These are phyloP conservation scores for Carex arenaria DNA, from an alignment of 202 grass and related monocot genomes.

Conservation along the genomic window DNA sequence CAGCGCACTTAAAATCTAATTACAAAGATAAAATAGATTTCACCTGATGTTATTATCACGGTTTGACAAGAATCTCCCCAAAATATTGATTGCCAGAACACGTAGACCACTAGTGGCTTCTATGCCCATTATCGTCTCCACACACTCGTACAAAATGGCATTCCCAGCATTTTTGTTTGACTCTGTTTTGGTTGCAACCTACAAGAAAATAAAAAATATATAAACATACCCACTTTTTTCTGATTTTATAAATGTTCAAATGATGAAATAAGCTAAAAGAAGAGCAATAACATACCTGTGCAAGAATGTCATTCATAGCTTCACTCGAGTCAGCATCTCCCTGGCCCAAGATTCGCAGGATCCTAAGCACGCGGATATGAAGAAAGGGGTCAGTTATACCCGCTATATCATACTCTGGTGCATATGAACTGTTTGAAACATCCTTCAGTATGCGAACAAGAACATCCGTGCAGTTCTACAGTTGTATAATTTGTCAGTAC, in stretches of 20 bases:
- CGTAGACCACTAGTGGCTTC: conserved; percentile 91
- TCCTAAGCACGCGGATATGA: conserved; percentile 87
- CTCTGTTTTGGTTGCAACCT: conserved; percentile 96
- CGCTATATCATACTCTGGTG: conserved; percentile 92
- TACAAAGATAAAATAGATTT: conserved; percentile 29
- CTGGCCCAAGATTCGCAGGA: conserved; percentile 64
- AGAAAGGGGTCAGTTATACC: conserved; percentile 98
- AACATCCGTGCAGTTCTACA: conserved; percentile 78
- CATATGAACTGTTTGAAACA: conserved; percentile 97
- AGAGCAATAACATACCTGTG: conserved; percentile 55
- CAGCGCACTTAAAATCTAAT: conserved; percentile 10
- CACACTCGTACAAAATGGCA: conserved; percentile 98
- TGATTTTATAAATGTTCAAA: not conserved
- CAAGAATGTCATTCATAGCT: conserved; percentile 98
- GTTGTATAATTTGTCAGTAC: conserved; percentile 18
- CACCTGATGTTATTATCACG: conserved; percentile 99
- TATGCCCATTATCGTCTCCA: conserved; percentile 97
- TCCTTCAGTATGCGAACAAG: conserved; percentile 90
- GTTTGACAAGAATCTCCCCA: conserved; percentile 98
- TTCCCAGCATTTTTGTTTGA: conserved; percentile 99
- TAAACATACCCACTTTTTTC: not conserved
- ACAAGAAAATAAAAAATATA: conserved; percentile 30
- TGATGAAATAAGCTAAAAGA: not conserved
- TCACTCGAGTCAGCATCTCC: conserved; percentile 87
- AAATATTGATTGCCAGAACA: conserved; percentile 96